Evolutionary conservation across 345 rosid species (phyloP).

Genomic region (Rhodamnia rubescens): DNA sequence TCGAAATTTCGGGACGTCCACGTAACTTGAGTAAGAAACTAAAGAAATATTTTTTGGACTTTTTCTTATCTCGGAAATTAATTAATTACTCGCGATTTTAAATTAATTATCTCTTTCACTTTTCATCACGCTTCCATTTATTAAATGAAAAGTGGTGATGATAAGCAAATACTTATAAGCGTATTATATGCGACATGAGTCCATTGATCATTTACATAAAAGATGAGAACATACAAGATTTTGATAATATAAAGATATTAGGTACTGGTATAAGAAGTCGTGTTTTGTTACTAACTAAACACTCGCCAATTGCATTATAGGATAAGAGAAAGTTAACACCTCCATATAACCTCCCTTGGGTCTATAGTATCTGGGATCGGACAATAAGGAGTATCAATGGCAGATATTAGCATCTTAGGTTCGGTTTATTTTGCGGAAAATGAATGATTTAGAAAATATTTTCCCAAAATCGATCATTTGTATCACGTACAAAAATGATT

Average conservation of each 20-base stretch:
- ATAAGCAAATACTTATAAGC: background rate
- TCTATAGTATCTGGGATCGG: background rate
- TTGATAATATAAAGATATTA: background rate
- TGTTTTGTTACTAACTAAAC: background rate
- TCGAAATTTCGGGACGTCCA: too few relatives aligned
- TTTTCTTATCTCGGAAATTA: background rate
- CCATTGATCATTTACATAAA: background rate
- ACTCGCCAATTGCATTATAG: background rate
- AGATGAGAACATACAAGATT: too few relatives aligned
- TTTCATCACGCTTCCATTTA: background rate
- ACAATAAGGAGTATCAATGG: background rate
- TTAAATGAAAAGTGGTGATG: background rate
- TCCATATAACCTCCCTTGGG: background rate
- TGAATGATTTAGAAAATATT: too few relatives aligned
- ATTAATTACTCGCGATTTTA: too few relatives aligned
- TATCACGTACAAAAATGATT: too few relatives aligned
- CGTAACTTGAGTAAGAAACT: background rate
- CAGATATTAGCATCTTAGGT: background rate
- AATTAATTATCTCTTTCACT: background rate
- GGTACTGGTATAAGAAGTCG: background rate
- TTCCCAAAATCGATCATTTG: too few relatives aligned
- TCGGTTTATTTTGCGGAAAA: too few relatives aligned
- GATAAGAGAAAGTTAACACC: background rate
- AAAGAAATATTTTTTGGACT: too few relatives aligned
- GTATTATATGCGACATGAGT: background rate